A percentile compares a stretch with the other conserved stretches of the same genome.
These are phyloP conservation scores for Dendrocalamus latiflorus DNA, from an alignment of 202 grass and related monocot genomes.

Conservation along the genomic window DNA sequence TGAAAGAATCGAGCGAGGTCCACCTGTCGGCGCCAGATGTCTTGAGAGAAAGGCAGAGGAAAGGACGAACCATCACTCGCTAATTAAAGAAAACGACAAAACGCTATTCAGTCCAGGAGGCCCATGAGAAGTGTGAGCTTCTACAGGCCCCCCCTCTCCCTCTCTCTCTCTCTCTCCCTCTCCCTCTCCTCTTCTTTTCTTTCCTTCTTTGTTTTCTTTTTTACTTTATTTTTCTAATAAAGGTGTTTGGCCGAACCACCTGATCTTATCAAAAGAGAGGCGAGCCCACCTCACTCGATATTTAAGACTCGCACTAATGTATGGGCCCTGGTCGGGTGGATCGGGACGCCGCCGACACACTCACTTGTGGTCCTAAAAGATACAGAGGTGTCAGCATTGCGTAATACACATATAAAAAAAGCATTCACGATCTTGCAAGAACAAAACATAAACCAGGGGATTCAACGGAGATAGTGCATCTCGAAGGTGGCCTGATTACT, in stretches of 20 bases:
- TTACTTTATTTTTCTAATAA: too few relatives aligned
- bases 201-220: too few relatives aligned
- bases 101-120: too few relatives aligned
- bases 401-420: neutral
- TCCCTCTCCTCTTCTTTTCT: too few relatives aligned
- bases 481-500: neutral
- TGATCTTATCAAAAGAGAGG: neutral
- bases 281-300: neutral
- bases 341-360: neutral
- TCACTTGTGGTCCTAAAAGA: conserved; percentile 6
- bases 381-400: neutral
- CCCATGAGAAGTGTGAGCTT: too few relatives aligned
- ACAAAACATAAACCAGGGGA: neutral
- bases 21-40: too few relatives aligned
- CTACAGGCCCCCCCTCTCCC: too few relatives aligned
- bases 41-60: too few relatives aligned
- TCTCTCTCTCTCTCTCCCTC: too few relatives aligned
- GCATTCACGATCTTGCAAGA: neutral
- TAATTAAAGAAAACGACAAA: too few relatives aligned
- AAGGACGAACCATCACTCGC: too few relatives aligned
- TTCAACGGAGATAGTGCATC: neutral
- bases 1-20: too few relatives aligned
- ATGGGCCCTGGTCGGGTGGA: neutral
- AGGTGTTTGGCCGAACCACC: neutral
- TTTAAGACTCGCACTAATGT: neutral